Conservation (phyloP, 345 rosid species). For the Cardamine resedifolia region DNA sequence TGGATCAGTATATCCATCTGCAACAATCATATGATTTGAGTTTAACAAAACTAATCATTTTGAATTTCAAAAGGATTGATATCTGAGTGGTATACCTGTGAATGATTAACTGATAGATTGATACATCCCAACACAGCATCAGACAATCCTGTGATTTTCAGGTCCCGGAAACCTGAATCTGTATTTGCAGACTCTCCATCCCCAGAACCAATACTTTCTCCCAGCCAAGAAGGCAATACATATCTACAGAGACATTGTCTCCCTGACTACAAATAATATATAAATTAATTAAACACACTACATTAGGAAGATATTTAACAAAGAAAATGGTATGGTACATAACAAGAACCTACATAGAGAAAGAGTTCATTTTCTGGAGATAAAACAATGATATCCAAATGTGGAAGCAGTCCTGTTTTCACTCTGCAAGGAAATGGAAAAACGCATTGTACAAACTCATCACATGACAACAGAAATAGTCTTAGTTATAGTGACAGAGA, state of each 20-base stretch:
- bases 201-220: conserved; percentile 43
- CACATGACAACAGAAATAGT: conserved; percentile 1
- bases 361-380: conserved; percentile 75
- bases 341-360: conserved; percentile 72
- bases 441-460: conserved; percentile 11
- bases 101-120: conserved; percentile 67
- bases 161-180: conserved; percentile 49
- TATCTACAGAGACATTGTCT: conserved; percentile 86
- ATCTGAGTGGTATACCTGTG: conserved; percentile 54
- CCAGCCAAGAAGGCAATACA: conserved; percentile 63
- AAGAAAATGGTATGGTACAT: conserved; percentile 9
- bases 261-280: conserved; percentile 71
- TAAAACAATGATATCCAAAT: conserved; percentile 70
- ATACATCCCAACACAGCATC: conserved; percentile 85
- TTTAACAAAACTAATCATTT: conserved; percentile 23
- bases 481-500: conserved; percentile 13
- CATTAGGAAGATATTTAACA: neutral
- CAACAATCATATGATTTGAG: conserved; percentile 24
- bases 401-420: conserved; percentile 65
- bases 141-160: conserved; percentile 71
- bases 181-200: conserved; percentile 53
- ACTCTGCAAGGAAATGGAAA: conserved; percentile 47
- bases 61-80: conserved; percentile 13
- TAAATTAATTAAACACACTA: conserved; percentile 12
- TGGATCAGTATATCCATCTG: conserved; percentile 7